These are phyloP conservation scores for Calonectria pteridis DNA, from an alignment of 2,329 filamentous ascomycete species.

Conservation along the genomic window DNA sequence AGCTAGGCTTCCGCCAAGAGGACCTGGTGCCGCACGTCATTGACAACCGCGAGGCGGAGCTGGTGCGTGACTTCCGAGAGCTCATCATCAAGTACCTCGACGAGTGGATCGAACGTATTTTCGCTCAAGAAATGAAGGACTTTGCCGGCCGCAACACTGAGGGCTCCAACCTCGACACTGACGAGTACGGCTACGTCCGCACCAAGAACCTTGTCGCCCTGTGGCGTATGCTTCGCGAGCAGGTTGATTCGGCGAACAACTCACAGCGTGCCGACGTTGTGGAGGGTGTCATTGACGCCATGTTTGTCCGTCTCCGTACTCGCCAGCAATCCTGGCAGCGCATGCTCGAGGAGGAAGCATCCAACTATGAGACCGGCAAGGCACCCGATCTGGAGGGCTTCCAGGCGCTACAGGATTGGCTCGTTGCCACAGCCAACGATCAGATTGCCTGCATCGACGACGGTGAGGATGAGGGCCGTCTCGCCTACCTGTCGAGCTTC, in stretches of 20 bases:
- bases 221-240: conserved; percentile 97
- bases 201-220: conserved; percentile 93
- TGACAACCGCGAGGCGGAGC: conserved; percentile 88
- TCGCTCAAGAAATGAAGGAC: conserved; percentile 82
- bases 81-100: conserved; percentile 96
- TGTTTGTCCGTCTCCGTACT: conserved; percentile 87
- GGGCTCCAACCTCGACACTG: conserved; percentile 81
- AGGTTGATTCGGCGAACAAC: conserved; percentile 85
- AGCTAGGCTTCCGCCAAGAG: conserved; percentile 82
- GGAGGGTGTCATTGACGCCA: conserved; percentile 95
- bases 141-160: conserved; percentile 84
- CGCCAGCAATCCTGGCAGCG: conserved; percentile 89
- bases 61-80: conserved; percentile 93
- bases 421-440: conserved; percentile 96
- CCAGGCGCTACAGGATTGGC: conserved; percentile 92
- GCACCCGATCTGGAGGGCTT: conserved; percentile 72
- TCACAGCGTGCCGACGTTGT: conserved; percentile 91
- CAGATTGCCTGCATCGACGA: conserved; percentile 99
- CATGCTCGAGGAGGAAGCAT: conserved; percentile 87
- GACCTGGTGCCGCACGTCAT: conserved; percentile 89
- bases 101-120: conserved; percentile 97
- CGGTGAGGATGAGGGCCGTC: conserved; percentile 78
- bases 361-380: conserved; percentile 74
- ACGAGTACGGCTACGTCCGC: conserved; percentile 90
- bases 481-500: conserved; percentile 90